These are phyloP conservation scores for Cryptosporidium sp. DNA, from an alignment of 169 alveolate genomes.

Conservation along the genomic window DNA sequence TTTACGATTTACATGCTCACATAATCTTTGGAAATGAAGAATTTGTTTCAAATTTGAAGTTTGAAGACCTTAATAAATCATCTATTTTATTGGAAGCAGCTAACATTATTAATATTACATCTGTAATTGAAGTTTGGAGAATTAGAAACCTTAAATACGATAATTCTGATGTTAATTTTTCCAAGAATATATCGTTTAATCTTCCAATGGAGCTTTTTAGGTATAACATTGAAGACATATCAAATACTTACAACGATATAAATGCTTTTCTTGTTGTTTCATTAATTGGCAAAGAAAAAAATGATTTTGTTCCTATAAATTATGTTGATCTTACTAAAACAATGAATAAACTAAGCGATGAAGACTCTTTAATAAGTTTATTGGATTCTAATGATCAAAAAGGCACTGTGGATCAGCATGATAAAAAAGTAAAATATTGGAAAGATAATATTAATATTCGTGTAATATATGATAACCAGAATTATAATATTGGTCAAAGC, in stretches of 20 bases:
- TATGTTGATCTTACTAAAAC: slow-evolving; percentile 27
- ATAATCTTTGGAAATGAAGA: slow-evolving; percentile 78
- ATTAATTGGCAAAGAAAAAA: slow-evolving; percentile 20
- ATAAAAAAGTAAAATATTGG: slow-evolving; percentile 77
- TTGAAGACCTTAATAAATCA: slow-evolving; percentile 74
- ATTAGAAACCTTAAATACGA: slow-evolving; percentile 19
- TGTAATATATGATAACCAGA: slow-evolving; percentile 73
- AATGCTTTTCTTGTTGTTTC: slow-evolving; percentile 50
- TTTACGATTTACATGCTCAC: slow-evolving; percentile 78
- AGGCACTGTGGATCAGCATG: slow-evolving; percentile 12
- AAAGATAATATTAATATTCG: slow-evolving; percentile 80
- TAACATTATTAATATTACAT: slow-evolving; percentile 50
- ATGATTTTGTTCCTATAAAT: slow-evolving; percentile 35
- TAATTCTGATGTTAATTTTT: neutral
- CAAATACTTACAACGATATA: slow-evolving; percentile 4
- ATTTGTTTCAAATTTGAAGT: slow-evolving; percentile 67
- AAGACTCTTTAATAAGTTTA: slow-evolving; percentile 76
- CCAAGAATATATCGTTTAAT: slow-evolving; percentile 34
- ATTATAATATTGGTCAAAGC: slow-evolving; percentile 75
- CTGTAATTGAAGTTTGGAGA: slow-evolving; percentile 44
- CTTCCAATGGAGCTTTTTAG: slow-evolving; percentile 41
- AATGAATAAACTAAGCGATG: slow-evolving; percentile 69
- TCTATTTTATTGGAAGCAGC: slow-evolving; percentile 71
- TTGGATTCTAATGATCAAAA: slow-evolving; percentile 66
- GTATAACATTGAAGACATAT: slow-evolving; percentile 20